phyloP scores from a whole-genome alignment of 1,284 basidiomycete genomes.

The Fomitopsis palustris region DNA sequence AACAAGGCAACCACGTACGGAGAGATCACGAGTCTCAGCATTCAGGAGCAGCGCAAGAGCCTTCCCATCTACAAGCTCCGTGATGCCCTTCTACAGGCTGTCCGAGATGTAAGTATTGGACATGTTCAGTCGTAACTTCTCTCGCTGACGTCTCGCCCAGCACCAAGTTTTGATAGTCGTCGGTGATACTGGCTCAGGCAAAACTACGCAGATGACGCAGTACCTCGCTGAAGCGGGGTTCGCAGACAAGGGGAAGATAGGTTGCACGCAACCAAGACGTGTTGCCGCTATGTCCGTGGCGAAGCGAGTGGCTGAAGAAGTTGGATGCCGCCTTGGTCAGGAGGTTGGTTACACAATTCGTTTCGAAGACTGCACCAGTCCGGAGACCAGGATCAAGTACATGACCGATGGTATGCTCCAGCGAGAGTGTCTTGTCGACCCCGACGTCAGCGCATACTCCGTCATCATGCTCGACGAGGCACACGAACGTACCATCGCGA shows the following conservation, averaged over 20 bases:
- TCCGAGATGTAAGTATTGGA: constrained; percentile 69
- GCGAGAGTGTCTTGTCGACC: constrained; percentile 94
- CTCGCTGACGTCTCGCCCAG: constrained; percentile 39
- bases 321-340: constrained; percentile 93
- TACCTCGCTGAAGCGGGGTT: constrained; percentile 76
- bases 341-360: constrained; percentile 99
- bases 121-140: background rate
- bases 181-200: constrained; percentile 82
- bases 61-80: constrained; percentile 96
- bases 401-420: constrained; percentile 99
- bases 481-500: constrained; percentile 97
- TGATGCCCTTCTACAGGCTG: constrained; percentile 89
- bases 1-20: constrained; percentile 98
- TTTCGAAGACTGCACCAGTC: constrained; percentile 98
- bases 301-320: constrained; percentile 97
- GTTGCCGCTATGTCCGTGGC: constrained; percentile 99
- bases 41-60: constrained; percentile 90
- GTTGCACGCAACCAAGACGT: constrained; percentile 97
- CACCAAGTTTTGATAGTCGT: constrained; percentile 93
- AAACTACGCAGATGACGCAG: constrained; percentile 82
- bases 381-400: constrained; percentile 99
- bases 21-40: constrained; percentile 86
- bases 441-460: constrained; percentile 88
- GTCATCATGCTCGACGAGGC: constrained; percentile 99
- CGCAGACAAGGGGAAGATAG: constrained; percentile 84